Percentiles rank a stretch among this genome's conserved stretches.
phyloP scores from a whole-genome alignment of 345 rosid genomes.

The Bruguiera parviflora region DNA sequence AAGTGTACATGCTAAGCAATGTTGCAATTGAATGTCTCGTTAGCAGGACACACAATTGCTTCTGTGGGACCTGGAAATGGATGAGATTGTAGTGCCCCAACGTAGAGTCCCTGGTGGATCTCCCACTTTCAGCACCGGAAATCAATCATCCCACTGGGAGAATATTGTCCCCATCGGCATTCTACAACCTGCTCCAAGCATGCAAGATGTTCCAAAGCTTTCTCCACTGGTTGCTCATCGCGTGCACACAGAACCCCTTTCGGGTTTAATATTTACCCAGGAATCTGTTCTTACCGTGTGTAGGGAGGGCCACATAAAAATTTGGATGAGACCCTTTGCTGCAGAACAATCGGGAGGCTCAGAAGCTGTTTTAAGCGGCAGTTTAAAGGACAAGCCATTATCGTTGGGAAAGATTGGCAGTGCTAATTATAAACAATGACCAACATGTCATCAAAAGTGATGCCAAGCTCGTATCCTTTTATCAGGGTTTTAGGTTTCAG shows the following conservation, averaged over 20 bases:
- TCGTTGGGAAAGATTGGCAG: slow-evolving; percentile 53
- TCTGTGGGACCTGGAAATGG: slow-evolving; percentile 98
- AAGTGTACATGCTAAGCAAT: not conserved
- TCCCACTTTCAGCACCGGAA: slow-evolving; percentile 90
- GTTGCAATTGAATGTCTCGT: not conserved
- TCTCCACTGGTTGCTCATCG: slow-evolving; percentile 87
- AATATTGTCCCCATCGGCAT: slow-evolving; percentile 63
- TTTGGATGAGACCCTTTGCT: slow-evolving; percentile 84
- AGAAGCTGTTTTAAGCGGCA: slow-evolving; percentile 52
- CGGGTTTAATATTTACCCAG: slow-evolving; percentile 84
- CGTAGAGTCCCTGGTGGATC: slow-evolving; percentile 88
- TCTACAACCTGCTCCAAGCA: slow-evolving; percentile 92
- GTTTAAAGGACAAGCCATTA: slow-evolving; percentile 64
- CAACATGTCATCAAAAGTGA: slow-evolving; percentile 22
- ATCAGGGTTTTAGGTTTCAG: slow-evolving; percentile 29
- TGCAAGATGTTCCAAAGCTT: slow-evolving; percentile 86
- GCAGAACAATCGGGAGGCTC: slow-evolving; percentile 56
- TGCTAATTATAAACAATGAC: slow-evolving; percentile 66
- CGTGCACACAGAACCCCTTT: slow-evolving; percentile 90
- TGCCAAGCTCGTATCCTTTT: slow-evolving; percentile 15
- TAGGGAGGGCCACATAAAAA: slow-evolving; percentile 88
- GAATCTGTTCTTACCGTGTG: slow-evolving; percentile 88
- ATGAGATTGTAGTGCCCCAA: slow-evolving; percentile 93
- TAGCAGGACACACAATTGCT: slow-evolving; percentile 90
- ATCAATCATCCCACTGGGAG: slow-evolving; percentile 99